Percentiles rank a stretch among this genome's conserved stretches.
These are phyloP conservation scores for Phyllosticta capitalensis DNA, from an alignment of 2,329 filamentous ascomycete genomes.

Conservation along the genomic window DNA sequence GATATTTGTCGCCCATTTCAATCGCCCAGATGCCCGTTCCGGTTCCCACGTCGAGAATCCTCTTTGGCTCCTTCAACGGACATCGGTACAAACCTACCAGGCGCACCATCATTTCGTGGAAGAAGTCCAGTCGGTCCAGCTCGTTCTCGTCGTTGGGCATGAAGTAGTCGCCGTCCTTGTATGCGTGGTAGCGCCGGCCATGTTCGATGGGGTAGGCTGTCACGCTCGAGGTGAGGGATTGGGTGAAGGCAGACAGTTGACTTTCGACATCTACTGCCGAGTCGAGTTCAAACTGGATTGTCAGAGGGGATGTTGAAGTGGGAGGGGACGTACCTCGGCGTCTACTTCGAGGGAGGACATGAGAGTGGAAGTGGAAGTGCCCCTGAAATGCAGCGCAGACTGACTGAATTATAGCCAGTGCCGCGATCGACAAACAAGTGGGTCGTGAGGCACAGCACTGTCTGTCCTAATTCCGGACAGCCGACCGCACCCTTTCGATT, in stretches of 20 bases:
- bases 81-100: too few species aligned
- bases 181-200: slow-evolving; percentile 22
- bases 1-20: slow-evolving; percentile 15
- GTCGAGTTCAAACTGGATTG: slow-evolving; percentile 1
- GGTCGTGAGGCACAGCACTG: too few species aligned
- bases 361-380: too few species aligned
- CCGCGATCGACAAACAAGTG: too few species aligned
- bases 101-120: slow-evolving; percentile 20
- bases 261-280: background rate
- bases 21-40: slow-evolving; percentile 24
- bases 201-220: slow-evolving; percentile 17
- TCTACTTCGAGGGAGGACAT: too few species aligned
- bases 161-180: slow-evolving; percentile 20
- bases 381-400: too few species aligned
- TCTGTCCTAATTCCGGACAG: too few species aligned
- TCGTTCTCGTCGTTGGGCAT: slow-evolving; percentile 22
- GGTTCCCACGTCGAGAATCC: slow-evolving; percentile 19
- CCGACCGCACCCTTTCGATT: too few species aligned
- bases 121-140: slow-evolving; percentile 23
- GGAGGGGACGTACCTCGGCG: too few species aligned
- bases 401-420: too few species aligned
- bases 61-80: slow-evolving; percentile 4
- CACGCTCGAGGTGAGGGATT: slow-evolving; percentile 11
- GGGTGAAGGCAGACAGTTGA: background rate
- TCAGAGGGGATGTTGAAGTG: background rate